A percentile compares a stretch with the other conserved stretches of the same genome.
These are phyloP conservation scores for Suillus paluster DNA, from an alignment of 768 basidiomycete genomes.

Conservation along the genomic window DNA sequence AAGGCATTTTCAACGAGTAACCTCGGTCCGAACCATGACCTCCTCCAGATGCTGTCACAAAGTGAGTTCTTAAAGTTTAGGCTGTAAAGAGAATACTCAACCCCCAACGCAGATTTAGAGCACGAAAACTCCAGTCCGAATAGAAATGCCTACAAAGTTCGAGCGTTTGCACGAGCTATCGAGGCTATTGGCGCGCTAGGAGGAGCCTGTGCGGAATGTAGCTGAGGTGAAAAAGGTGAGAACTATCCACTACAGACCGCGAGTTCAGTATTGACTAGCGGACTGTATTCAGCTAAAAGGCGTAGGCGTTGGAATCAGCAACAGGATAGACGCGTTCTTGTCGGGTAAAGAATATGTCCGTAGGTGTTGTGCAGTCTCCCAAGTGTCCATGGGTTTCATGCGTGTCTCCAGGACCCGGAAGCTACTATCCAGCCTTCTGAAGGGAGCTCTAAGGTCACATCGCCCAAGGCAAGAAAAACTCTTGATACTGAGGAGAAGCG, in stretches of 20 bases:
- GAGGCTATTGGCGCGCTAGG: slow-evolving; percentile 41
- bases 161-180: slow-evolving; percentile 55
- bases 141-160: slow-evolving; percentile 53
- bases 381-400: slow-evolving; percentile 5
- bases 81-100: neutral
- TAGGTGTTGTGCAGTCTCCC: slow-evolving; percentile 28
- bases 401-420: neutral
- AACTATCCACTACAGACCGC: neutral
- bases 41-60: slow-evolving; percentile 45
- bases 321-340: slow-evolving; percentile 49
- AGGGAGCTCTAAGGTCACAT: neutral
- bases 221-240: slow-evolving; percentile 45
- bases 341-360: slow-evolving; percentile 38
- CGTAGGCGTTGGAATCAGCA: slow-evolving; percentile 44
- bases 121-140: slow-evolving; percentile 42
- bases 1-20: neutral
- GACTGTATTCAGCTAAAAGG: slow-evolving; percentile 32
- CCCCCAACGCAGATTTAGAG: slow-evolving; percentile 38
- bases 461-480: slow-evolving; percentile 9
- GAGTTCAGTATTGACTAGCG: neutral
- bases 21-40: slow-evolving; percentile 38
- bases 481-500: slow-evolving; percentile 27
- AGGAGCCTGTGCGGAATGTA: slow-evolving; percentile 48
- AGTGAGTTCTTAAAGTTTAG: slow-evolving; percentile 36
- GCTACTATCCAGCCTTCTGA: neutral